Evolutionary conservation across 345 rosid species (phyloP), one percentile per base, ranked within the genome.

Genomic region (Gossypium australe): DNA sequence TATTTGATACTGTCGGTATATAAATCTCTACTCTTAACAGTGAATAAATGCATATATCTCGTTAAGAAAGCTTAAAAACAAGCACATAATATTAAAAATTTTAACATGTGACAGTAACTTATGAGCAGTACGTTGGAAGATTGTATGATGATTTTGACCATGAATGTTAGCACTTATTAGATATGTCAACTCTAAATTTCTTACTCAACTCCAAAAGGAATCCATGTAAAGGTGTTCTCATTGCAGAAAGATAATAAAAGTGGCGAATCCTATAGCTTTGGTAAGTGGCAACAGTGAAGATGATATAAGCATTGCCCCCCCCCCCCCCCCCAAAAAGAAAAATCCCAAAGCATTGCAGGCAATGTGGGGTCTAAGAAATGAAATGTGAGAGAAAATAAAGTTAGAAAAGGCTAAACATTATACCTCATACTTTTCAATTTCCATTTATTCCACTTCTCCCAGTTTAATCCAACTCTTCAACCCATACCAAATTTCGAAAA

Each of bases 201-300:
- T 49, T 41, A 56, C 59, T 56, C 18, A 3, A 29, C 72, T 70
- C 66, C 51, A 59, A 74, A 80, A 80, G 73, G 75, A 70, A 74
- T 75, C 78, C 80, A 59, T 49, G 79, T 38, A 80, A 85, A 85
- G 80, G 68, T n/a, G 18, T 75, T 72, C 74, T 79, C 73, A 76
- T 82, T 86, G 79, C 80, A 75, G 83, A 62, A 75, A 78, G 71
- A 78, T 49, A 70, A 65, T 49, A 70, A 65, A 81, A 87, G 86
- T 85, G 85, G 90, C 70, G 89, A 85, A 89, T 86, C 89, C 89
- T 66, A 82, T 57, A 85, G 86, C 84, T 83, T 60, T 81, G 85
- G 78, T 78, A 79, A 73, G 56, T 57, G 48, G 81, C 71, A 77
- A 78, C 75, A 83, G 77, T 74, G 68, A 71, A 78, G 70, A 74